These are phyloP conservation scores for Ophidiomyces ophidiicola DNA, from an alignment of 2,329 filamentous ascomycete species.

Conservation along the genomic window DNA sequence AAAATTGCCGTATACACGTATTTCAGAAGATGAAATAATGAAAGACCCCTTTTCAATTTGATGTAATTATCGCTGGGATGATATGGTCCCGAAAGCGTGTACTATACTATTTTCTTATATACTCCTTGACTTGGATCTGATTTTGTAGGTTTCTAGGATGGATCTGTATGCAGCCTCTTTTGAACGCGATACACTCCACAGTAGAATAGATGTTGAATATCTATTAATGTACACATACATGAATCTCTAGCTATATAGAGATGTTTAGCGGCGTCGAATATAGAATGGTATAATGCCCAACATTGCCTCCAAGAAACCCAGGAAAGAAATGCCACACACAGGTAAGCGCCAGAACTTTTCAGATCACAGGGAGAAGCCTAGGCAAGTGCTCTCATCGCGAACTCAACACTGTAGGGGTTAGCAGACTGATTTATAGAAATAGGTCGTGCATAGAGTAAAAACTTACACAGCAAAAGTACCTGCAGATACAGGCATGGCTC, in stretches of 20 bases:
- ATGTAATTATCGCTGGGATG: no score
- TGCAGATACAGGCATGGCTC: constrained; percentile 93
- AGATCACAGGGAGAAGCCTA: constrained; percentile 17
- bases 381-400: constrained; percentile 37
- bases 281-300: constrained; percentile 1
- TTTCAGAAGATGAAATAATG: not conserved
- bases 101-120: constrained; percentile 1
- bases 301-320: not conserved
- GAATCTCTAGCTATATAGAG: not conserved
- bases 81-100: constrained; percentile 1
- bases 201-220: constrained; percentile 6
- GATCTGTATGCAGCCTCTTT: not conserved
- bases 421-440: no score
- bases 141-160: not conserved
- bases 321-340: not conserved
- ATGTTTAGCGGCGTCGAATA: not conserved
- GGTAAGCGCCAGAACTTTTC: not conserved
- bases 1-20: constrained; percentile 43
- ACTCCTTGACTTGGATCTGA: not conserved
- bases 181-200: not conserved
- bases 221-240: constrained; percentile 6
- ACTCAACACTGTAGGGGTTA: constrained; percentile 31
- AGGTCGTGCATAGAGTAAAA: constrained; percentile 6
- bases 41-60: no score
- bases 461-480: constrained; percentile 80